These are phyloP conservation scores for Warburgia ugandensis DNA, from an alignment of 164 flowering plant species.

Conservation along the genomic window DNA sequence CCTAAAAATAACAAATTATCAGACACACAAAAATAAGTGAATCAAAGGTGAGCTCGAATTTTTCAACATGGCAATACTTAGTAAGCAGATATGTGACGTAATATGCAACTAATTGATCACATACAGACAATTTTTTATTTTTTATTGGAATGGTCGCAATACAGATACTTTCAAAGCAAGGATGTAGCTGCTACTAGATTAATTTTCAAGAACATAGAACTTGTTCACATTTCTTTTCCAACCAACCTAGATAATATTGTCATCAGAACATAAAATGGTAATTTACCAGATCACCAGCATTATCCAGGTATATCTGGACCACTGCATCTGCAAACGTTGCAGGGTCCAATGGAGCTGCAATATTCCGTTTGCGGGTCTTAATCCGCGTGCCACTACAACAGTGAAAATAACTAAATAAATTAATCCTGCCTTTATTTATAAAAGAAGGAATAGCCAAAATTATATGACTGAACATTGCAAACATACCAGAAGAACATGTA, in stretches of 20 bases:
- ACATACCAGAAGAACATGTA: neutral
- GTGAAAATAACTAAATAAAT: slow-evolving; percentile 1
- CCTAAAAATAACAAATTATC: slow-evolving; percentile 34
- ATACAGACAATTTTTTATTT: too few species aligned
- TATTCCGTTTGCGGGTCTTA: slow-evolving; percentile 99
- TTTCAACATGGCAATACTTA: neutral
- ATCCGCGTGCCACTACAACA: slow-evolving; percentile 95
- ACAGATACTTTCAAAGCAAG: too few species aligned
- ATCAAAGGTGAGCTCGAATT: neutral
- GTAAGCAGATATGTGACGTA: too few species aligned
- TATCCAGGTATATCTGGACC: slow-evolving; percentile 99
- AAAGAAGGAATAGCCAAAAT: neutral
- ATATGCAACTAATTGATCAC: too few species aligned
- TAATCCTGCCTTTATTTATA: neutral
- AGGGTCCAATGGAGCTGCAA: slow-evolving; percentile 99
- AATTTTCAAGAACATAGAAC: too few species aligned
- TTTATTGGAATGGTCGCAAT: too few species aligned
- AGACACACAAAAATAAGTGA: neutral
- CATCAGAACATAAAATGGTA: neutral
- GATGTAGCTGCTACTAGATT: too few species aligned
- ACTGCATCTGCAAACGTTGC: slow-evolving; percentile 99
- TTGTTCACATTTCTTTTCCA: neutral
- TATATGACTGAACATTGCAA: neutral
- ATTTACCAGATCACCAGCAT: slow-evolving; percentile 98
- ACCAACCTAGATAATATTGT: neutral